A percentile compares a stretch with the other conserved stretches of the same genome.
These are phyloP conservation scores for Mycena albidolilacea DNA, from an alignment of 768 basidiomycete genomes.

Conservation along the genomic window DNA sequence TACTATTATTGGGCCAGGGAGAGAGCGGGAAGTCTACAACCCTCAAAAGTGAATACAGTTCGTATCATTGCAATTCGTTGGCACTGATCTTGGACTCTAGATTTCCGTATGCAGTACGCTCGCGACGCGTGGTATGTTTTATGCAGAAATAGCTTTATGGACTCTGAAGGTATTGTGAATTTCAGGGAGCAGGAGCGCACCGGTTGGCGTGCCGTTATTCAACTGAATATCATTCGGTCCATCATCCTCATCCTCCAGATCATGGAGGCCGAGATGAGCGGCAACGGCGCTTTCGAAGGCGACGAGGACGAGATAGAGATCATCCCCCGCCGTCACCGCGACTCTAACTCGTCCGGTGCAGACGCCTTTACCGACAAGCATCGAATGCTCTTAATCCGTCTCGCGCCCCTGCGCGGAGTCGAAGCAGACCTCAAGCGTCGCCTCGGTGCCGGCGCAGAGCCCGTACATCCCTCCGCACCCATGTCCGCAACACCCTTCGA, in stretches of 20 bases:
- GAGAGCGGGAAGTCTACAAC: constrained; percentile 82
- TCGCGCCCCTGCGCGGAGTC: constrained; percentile 72
- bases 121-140: constrained; percentile 60
- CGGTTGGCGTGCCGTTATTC: constrained; percentile 84
- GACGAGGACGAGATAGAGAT: constrained; percentile 52
- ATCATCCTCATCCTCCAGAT: constrained; percentile 76
- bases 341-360: constrained; percentile 38
- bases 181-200: constrained; percentile 69
- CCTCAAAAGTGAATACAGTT: constrained; percentile 64
- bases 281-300: constrained; percentile 44
- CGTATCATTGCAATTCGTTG: neutral
- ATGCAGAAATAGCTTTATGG: no score
- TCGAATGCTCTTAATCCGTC: constrained; percentile 68
- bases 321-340: constrained; percentile 28
- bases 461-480: constrained; percentile 48
- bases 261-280: constrained; percentile 68
- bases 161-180: no score
- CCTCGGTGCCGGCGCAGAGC: constrained; percentile 65
- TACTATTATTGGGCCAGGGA: constrained; percentile 75
- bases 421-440: constrained; percentile 76
- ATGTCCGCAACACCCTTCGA: constrained; percentile 67
- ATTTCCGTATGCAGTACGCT: constrained; percentile 82
- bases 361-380: constrained; percentile 64
- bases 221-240: constrained; percentile 84
- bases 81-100: constrained; percentile 50